These are phyloP conservation scores for Salix suchowensis DNA, from an alignment of 345 rosid species.

Conservation along the genomic window DNA sequence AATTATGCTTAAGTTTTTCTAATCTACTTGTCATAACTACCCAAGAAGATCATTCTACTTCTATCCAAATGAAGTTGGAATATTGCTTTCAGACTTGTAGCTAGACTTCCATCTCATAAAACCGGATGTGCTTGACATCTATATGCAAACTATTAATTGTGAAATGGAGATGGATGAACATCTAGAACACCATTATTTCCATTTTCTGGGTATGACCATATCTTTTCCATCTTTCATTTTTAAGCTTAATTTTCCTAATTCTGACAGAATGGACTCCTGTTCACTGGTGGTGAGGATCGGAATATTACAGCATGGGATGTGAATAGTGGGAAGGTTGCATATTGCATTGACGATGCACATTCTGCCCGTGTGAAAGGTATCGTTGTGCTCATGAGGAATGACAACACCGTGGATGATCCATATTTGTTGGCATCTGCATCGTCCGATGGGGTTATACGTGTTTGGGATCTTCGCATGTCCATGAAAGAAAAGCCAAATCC, in stretches of 20 bases:
- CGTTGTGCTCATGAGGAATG: slow-evolving; percentile 55
- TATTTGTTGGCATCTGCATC: slow-evolving; percentile 77
- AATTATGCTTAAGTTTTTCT: background rate
- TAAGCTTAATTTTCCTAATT: background rate
- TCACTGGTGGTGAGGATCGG: slow-evolving; percentile 85
- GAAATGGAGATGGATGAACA: background rate
- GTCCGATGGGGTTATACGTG: slow-evolving; percentile 83
- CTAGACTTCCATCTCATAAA: background rate
- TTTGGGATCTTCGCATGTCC: slow-evolving; percentile 86
- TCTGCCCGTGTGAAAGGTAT: slow-evolving; percentile 82
- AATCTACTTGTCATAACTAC: background rate
- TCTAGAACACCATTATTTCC: background rate
- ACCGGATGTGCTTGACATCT: background rate
- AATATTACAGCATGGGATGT: slow-evolving; percentile 87
- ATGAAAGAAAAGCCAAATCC: slow-evolving; percentile 59
- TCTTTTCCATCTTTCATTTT: background rate
- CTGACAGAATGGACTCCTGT: slow-evolving; percentile 64
- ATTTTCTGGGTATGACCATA: background rate
- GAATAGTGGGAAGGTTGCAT: slow-evolving; percentile 71
- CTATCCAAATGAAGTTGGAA: background rate
- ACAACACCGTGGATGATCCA: slow-evolving; percentile 51
- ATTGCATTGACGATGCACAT: slow-evolving; percentile 71
- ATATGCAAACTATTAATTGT: background rate
- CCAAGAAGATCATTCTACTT: background rate
- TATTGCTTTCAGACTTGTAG: background rate